Base-by-base conservation (phyloP, 225 moss, liverwort and hornwort species). In the Neckera pumila region DNA sequence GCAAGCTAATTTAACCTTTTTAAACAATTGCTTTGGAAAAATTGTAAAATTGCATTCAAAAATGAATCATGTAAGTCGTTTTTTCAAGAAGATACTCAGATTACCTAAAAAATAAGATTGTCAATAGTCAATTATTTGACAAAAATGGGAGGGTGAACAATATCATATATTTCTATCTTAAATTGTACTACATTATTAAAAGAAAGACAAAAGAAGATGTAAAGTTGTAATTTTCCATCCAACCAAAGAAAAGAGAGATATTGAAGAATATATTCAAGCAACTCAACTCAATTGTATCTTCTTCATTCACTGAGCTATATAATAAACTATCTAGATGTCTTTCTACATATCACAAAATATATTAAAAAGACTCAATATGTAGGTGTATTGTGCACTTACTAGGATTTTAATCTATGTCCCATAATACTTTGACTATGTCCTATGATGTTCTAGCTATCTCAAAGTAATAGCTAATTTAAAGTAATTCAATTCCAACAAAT, bases 231-330 rank as follows among this genome's bases (percentile, higher is more conserved):
- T 33, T 69, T 1, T 0, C 15, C 15, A 42, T 71, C 26, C 15
- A 14, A 15, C 70, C 1, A 40, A 15, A 26, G 9, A 40, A 40
- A 4, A 42, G 4, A 67, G 42, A 71, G 3, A 15, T 26, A 26
- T 26, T 26, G 15, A 26, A 1, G 42, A 26, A 42, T 26, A 27
- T 27, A 3, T 43, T 43, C 27, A 27, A 43, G 9, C 5, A 72
- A 43, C 16, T 43, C 43, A 72, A 72, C 3, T 26, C 8, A 27
- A 71, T 26, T 40, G 2, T 13, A 70, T 43, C 27, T 72, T 5
- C 1, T 3, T 43, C 43, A 43, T 72, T 27, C 10, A 43, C 3
- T 0, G 0, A 43, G 3, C 17, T 72, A 72, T 0, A 0, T 16
- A 27, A 27, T 15, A 25, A 3, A 27, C 2, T 43, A 28, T 6